A percentile compares a stretch with the other conserved stretches of the same genome.
These are phyloP conservation scores for Platanthera guangdongensis DNA, from an alignment of 106 monocot genomes.

Conservation along the genomic window DNA sequence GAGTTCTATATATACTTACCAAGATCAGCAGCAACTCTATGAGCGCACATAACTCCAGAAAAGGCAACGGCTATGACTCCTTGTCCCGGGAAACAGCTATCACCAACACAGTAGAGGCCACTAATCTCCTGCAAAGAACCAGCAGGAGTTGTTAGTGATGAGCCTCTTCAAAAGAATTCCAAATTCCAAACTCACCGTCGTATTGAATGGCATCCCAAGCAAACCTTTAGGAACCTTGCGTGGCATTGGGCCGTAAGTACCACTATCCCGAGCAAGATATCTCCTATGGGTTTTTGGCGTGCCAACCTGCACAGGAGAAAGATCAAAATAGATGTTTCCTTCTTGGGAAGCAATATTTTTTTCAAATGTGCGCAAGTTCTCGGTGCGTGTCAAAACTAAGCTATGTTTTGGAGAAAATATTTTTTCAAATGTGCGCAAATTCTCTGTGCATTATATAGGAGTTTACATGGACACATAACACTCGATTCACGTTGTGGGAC, in stretches of 20 bases:
- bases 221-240: constrained; percentile 74
- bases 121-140: constrained; percentile 59
- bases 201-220: constrained; percentile 96
- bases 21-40: constrained; percentile 97
- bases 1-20: constrained; percentile 42
- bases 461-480: no score
- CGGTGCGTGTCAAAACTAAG: background rate
- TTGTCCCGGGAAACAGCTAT: constrained; percentile 98
- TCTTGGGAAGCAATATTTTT: background rate
- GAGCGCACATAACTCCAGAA: constrained; percentile 97
- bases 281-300: constrained; percentile 88
- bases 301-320: constrained; percentile 47
- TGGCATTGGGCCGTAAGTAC: constrained; percentile 97
- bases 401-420: no score
- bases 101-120: constrained; percentile 94
- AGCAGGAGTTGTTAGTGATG: background rate
- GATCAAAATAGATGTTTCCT: background rate
- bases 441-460: background rate
- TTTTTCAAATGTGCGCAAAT: background rate
- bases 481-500: no score
- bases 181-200: constrained; percentile 47
- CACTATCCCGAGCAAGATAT: constrained; percentile 81
- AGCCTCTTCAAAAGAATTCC: background rate
- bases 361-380: background rate
- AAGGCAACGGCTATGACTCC: constrained; percentile 98